Evolutionary conservation across 2,329 filamentous ascomycete genomes (phyloP).

Genomic region (Aspergillus oerlinghausenensis): DNA sequence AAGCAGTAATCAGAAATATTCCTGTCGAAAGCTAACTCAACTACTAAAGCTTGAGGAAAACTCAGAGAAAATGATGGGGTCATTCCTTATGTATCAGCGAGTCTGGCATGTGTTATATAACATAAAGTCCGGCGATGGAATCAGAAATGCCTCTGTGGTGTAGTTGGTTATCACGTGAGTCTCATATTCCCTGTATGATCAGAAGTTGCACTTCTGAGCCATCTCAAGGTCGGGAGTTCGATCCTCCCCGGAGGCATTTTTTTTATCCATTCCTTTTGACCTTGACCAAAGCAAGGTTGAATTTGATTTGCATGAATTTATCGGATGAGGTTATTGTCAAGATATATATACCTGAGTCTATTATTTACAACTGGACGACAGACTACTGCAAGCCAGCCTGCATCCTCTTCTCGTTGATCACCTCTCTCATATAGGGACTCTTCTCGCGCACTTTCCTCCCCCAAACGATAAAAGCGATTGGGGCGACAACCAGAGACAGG

Average conservation of each 20-base stretch:
- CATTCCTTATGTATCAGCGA: no score
- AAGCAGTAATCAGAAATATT: no score
- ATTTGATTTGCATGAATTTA: no score
- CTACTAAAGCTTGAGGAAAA: no score
- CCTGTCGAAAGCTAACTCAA: no score
- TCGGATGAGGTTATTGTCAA: no score
- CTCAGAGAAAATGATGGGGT: no score
- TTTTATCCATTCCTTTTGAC: not conserved
- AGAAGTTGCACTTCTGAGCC: not conserved
- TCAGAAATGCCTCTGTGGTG: not conserved
- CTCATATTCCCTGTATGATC: not conserved
- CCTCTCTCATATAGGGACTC: constrained; percentile 19
- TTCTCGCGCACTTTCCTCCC: constrained; percentile 29
- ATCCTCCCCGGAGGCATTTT: not conserved
- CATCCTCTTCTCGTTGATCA: not conserved
- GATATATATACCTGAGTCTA: not conserved
- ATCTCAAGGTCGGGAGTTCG: not conserved
- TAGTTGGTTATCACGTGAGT: not conserved
- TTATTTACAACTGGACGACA: not conserved
- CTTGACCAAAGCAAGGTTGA: not conserved
- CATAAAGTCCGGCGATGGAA: no score
- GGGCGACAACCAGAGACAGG: constrained; percentile 29
- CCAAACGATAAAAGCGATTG: constrained; percentile 33
- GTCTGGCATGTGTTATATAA: not conserved
- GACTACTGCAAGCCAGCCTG: not conserved